phyloP scores from a whole-genome alignment of 2,329 filamentous ascomycete genomes.

The Fusarium sp. region DNA sequence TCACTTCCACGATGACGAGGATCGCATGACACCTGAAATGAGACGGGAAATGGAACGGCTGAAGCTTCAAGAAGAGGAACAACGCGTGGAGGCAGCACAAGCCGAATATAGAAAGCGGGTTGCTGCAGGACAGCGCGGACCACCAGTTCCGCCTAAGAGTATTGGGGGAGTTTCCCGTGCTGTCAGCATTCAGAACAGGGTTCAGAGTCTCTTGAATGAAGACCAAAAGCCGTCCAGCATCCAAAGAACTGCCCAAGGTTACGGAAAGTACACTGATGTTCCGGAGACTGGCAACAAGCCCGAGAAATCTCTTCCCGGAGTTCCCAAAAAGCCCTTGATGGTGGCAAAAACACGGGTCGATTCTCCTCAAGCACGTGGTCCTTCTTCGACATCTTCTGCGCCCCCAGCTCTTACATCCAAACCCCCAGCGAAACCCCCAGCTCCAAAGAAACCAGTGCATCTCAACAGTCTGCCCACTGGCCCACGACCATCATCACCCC shows the following conservation, averaged over 20 bases:
- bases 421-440: slow-evolving; percentile 57
- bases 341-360: slow-evolving; percentile 47
- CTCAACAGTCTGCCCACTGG: slow-evolving; percentile 66
- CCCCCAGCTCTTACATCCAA: slow-evolving; percentile 43
- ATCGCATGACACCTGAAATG: slow-evolving; percentile 85
- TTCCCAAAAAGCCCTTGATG: slow-evolving; percentile 63
- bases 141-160: slow-evolving; percentile 61
- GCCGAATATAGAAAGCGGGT: slow-evolving; percentile 86
- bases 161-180: slow-evolving; percentile 73
- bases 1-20: slow-evolving; percentile 66
- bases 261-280: slow-evolving; percentile 83
- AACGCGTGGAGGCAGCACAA: slow-evolving; percentile 86
- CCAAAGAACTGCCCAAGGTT: slow-evolving; percentile 83
- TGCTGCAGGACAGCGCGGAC: slow-evolving; percentile 57
- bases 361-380: slow-evolving; percentile 39
- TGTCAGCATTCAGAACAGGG: slow-evolving; percentile 89
- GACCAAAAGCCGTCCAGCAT: slow-evolving; percentile 69
- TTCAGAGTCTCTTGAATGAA: slow-evolving; percentile 86
- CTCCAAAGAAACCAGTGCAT: slow-evolving; percentile 71
- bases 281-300: slow-evolving; percentile 50
- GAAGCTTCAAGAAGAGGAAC: slow-evolving; percentile 86
- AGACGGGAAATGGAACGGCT: slow-evolving; percentile 88
- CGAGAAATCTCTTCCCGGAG: slow-evolving; percentile 55
- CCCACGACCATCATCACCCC: slow-evolving; percentile 56
- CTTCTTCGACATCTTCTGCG: slow-evolving; percentile 33